Evolutionary conservation across 2,329 filamentous ascomycete genomes (phyloP), one percentile per base, ranked within the genome.

Genomic region (Botrytis hyacinthi): DNA sequence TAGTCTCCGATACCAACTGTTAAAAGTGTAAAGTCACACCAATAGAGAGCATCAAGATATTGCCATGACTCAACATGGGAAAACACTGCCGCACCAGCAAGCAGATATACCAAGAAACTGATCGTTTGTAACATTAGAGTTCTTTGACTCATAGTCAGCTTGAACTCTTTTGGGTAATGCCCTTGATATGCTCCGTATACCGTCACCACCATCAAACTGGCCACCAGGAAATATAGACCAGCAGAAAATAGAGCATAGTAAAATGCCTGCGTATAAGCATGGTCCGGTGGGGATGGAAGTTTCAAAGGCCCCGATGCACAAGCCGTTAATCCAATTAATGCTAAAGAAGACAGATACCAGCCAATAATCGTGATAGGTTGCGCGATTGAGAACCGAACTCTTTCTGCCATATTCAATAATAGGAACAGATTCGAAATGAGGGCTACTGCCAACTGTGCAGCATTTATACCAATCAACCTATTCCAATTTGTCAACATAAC

Each of bases 71-170:
- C 91, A 4, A 96, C 86, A 2, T 84, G 84, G 9, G 89, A 89
- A 79, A 96, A 97, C 0, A 97, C 83, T 0, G 91, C 87, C 0
- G 91, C 93, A 0, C 95, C 95, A 3, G 94, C 82, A 0, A 93
- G 89, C 0, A 98, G 84, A 85, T 96, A 97, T 66, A 93, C 83
- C 70, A 97, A 90, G 80, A 97, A 93, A 72, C 92, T 84, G 82
- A 97, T 97, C 1, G 94, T 97, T 82, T 98, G 95, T 42, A 97
- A 83, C 85, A 98, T 97, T 35, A 98, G 84, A 0, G 93, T 97
- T 16, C 95, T 88, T 81, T 98, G 95, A 75, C 91, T 92, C 71
- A 91, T 88, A 0, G 92, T 95, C 37, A 97, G 85, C 77, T 87
- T 85, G 77, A 97, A 97, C 78, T 94, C 91, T 77, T 93, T 91